phyloP scores from a whole-genome alignment of 2,329 filamentous ascomycete genomes.

The Claviceps humidiphila region DNA sequence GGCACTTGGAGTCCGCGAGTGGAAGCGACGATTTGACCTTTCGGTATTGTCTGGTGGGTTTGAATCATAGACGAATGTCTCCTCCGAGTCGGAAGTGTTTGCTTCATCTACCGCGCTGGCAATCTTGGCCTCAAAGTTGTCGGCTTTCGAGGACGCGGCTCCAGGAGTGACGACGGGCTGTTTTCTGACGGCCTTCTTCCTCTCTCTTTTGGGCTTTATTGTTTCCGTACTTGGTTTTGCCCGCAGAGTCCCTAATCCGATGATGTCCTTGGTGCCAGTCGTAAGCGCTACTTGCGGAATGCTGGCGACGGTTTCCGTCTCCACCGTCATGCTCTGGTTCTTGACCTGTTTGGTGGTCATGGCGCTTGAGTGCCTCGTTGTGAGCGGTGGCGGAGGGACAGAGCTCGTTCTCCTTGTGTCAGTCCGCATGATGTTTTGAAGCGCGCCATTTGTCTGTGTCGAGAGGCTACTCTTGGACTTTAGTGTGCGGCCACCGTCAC shows the following conservation, averaged over 20 bases:
- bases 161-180: slow-evolving; percentile 56
- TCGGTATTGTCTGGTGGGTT: slow-evolving; percentile 64
- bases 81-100: slow-evolving; percentile 92
- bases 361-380: slow-evolving; percentile 50
- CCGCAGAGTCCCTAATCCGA: slow-evolving; percentile 59
- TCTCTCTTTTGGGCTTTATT: slow-evolving; percentile 86
- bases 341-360: slow-evolving; percentile 54
- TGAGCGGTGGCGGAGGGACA: slow-evolving; percentile 41
- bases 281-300: slow-evolving; percentile 73
- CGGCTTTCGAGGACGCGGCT: slow-evolving; percentile 80
- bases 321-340: slow-evolving; percentile 85
- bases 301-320: slow-evolving; percentile 89
- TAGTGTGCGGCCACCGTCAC: slow-evolving; percentile 26
- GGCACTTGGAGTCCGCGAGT: slow-evolving; percentile 88
- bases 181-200: slow-evolving; percentile 68
- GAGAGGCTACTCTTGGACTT: slow-evolving; percentile 34
- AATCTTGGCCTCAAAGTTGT: slow-evolving; percentile 95
- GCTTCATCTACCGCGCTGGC: slow-evolving; percentile 92
- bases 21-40: slow-evolving; percentile 55
- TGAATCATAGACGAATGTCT: slow-evolving; percentile 98
- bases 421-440: slow-evolving; percentile 42
- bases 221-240: slow-evolving; percentile 90
- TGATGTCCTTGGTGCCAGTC: slow-evolving; percentile 50
- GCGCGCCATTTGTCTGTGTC: slow-evolving; percentile 48
- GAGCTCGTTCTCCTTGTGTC: slow-evolving; percentile 29